phyloP scores from a whole-genome alignment of 345 rosid genomes.

The Salix dunnii region DNA sequence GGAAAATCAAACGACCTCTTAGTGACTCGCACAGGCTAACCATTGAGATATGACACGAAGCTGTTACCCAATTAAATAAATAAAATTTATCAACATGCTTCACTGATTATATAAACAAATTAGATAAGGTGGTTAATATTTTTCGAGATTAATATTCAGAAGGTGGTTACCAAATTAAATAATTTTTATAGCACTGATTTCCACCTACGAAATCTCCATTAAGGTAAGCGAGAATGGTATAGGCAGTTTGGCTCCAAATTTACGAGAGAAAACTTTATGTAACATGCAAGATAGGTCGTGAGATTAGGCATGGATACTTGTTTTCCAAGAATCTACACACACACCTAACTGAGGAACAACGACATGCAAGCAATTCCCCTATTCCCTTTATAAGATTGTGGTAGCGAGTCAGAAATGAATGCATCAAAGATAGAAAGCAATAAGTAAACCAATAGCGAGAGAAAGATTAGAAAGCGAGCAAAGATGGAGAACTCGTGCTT shows the following conservation, averaged over 20 bases:
- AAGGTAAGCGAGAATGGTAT: constrained; percentile 4
- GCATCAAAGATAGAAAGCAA: constrained; percentile 2
- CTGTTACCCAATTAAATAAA: too few species aligned
- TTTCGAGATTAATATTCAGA: neutral
- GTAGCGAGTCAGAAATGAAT: constrained; percentile 34
- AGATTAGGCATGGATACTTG: constrained; percentile 36
- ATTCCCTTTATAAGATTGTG: constrained; percentile 45
- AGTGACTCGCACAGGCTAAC: too few species aligned
- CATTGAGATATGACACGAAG: too few species aligned
- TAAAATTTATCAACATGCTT: too few species aligned
- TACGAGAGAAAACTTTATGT: constrained; percentile 30
- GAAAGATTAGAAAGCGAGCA: neutral
- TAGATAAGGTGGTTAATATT: too few species aligned
- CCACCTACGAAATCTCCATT: neutral
- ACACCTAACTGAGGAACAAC: constrained; percentile 55
- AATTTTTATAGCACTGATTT: neutral
- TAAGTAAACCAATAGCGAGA: constrained; percentile 11
- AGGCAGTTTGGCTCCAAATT: neutral
- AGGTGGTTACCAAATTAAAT: neutral
- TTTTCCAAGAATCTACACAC: constrained; percentile 43
- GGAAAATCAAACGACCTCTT: too few species aligned
- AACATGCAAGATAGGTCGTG: constrained; percentile 31
- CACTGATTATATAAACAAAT: too few species aligned
- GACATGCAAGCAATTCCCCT: constrained; percentile 48
- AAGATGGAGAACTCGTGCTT: constrained; percentile 27